Evolutionary conservation across 257 asterid genomes (phyloP).

Genomic region (Scutellaria baicalensis): DNA sequence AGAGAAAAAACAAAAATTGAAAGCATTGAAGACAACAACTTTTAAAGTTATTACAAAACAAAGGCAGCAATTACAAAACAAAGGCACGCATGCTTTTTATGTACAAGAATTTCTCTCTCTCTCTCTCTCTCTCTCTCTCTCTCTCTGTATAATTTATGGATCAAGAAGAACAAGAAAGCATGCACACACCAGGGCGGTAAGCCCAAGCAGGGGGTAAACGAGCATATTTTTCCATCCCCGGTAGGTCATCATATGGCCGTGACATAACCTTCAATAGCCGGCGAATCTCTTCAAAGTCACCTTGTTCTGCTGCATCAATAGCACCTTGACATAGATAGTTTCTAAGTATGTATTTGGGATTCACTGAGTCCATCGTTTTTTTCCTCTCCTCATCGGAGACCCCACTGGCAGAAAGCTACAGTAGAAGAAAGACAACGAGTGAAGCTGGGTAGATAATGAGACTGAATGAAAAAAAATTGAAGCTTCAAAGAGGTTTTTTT

Average conservation of each 20-base stretch:
- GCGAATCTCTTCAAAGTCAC: conserved; percentile 77
- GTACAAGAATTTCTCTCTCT: conserved; percentile 22
- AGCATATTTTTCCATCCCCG: conserved; percentile 94
- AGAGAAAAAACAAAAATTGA: background rate
- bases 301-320: conserved; percentile 87
- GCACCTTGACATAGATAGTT: conserved; percentile 96
- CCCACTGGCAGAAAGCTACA: conserved; percentile 60
- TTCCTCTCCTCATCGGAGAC: conserved; percentile 64
- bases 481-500: background rate
- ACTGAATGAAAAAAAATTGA: no score
- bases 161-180: conserved; percentile 94
- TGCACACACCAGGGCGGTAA: conserved; percentile 93
- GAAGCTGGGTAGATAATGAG: background rate
- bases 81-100: conserved; percentile 27
- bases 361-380: conserved; percentile 71
- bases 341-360: conserved; percentile 82
- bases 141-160: background rate
- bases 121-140: background rate
- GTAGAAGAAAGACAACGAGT: background rate
- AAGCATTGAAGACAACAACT: conserved; percentile 11
- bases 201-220: conserved; percentile 99
- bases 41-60: conserved; percentile 12
- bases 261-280: conserved; percentile 65
- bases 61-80: conserved; percentile 22
- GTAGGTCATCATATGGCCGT: conserved; percentile 81